A percentile compares a stretch with the other conserved stretches of the same genome.
phyloP scores from a whole-genome alignment of 441 rosid genomes.

The Arabidopsis lyrata region DNA sequence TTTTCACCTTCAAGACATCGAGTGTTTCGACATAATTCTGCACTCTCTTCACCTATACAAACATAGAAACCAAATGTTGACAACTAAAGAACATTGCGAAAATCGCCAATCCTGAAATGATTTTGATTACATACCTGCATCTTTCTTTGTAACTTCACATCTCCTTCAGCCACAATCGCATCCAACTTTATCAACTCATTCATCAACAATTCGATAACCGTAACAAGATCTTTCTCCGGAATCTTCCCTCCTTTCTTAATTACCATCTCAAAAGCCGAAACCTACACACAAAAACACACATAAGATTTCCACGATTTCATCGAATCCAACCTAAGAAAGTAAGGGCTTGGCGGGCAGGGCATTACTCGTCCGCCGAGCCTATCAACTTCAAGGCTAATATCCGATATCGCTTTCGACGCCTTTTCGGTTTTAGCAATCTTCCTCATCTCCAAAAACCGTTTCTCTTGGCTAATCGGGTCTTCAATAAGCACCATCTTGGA shows the following conservation, averaged over 20 bases:
- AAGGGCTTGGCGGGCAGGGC: slow-evolving; percentile 14
- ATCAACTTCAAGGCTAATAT: slow-evolving; percentile 89
- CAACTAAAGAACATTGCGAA: neutral
- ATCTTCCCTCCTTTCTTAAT: slow-evolving; percentile 78
- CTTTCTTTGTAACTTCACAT: slow-evolving; percentile 90
- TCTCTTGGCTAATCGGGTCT: slow-evolving; percentile 91
- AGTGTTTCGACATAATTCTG: slow-evolving; percentile 89
- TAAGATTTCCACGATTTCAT: neutral
- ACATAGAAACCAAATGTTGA: slow-evolving; percentile 5
- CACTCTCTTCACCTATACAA: slow-evolving; percentile 80
- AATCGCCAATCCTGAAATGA: neutral
- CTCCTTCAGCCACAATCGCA: slow-evolving; percentile 84
- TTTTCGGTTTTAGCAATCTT: slow-evolving; percentile 86
- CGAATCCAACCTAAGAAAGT: neutral
- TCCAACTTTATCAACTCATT: slow-evolving; percentile 89
- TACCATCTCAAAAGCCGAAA: slow-evolving; percentile 74
- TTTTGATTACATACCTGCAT: slow-evolving; percentile 64
- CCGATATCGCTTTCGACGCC: slow-evolving; percentile 84
- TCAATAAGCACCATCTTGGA: slow-evolving; percentile 87
- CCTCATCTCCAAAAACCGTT: slow-evolving; percentile 80
- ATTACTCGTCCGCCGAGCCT: slow-evolving; percentile 83
- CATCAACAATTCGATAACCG: slow-evolving; percentile 81
- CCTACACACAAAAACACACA: slow-evolving; percentile 54
- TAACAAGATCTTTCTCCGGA: slow-evolving; percentile 71
- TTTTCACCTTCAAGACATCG: slow-evolving; percentile 81